Evolutionary conservation across 352 stramenopile species (phyloP), one percentile per base, ranked within the genome.

Genomic region (Aphanomyces astaci): DNA sequence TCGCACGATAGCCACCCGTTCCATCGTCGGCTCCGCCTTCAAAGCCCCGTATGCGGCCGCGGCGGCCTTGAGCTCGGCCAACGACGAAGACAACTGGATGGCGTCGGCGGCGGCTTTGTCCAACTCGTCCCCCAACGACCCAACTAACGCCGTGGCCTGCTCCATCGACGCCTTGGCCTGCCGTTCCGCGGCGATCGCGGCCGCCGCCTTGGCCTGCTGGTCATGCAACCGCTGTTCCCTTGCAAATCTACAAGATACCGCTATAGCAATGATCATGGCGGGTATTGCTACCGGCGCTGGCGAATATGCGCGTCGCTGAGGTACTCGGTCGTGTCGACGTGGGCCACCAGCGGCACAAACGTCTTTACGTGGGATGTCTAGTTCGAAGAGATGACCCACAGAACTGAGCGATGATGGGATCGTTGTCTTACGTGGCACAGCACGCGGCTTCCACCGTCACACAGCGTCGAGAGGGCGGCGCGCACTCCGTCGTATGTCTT

Each of bases 251-350:
- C 24, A 19, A n/a, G n/a, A n/a, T n/a, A n/a, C n/a, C n/a, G n/a
- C n/a, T n/a, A n/a, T n/a, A n/a, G n/a, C n/a, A n/a, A n/a, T n/a
- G n/a, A n/a, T n/a, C n/a, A n/a, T n/a, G n/a, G n/a, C n/a, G n/a
- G n/a, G n/a, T n/a, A n/a, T n/a, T n/a, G n/a, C n/a, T 24, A 68
- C 62, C 62, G 28, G 19, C 62, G 62, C 24, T 59, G 62, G n/a
- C 62, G 62, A 24, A 68, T 68, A 15, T 49, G 36, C 13, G 62
- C 43, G 27, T 68, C 62, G 51, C 62, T 68, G 24, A 68, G 32
- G 48, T 68, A 68, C 39, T 68, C 62, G 7, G 62, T 59, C 30
- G 43, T 68, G 48, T 68, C 62, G 22, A 68, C 28, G 7, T 24
- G n/a, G 22, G 33, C 27, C 4, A 30, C 15, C 2, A 68, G 51